Conservation (phyloP, 1,284 basidiomycete genomes). For the Moniliella sp. region DNA sequence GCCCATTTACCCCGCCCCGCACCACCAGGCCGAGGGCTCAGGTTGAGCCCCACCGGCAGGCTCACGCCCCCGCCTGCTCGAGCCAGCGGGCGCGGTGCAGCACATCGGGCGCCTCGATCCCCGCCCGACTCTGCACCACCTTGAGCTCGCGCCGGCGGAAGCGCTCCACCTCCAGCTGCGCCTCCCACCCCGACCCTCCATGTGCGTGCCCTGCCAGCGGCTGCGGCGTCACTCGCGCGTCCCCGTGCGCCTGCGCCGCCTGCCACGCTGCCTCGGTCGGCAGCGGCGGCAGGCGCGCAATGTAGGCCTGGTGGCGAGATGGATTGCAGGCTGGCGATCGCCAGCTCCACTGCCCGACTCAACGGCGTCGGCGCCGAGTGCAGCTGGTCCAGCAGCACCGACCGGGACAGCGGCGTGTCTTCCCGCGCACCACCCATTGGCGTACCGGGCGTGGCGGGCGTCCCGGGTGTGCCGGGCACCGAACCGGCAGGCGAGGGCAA, state of each 20-base stretch:
- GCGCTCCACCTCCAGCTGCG: conserved; percentile 12
- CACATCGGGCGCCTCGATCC: conserved; percentile 20
- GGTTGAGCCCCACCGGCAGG: too few relatives aligned
- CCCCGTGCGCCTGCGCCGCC: conserved; percentile 2
- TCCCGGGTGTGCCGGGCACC: neutral
- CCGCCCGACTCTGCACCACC: conserved; percentile 19
- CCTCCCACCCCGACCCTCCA: conserved; percentile 2
- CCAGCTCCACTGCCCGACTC: conserved; percentile 38
- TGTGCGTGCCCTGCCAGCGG: neutral
- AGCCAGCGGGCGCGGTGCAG: neutral
- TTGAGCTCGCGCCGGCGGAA: conserved; percentile 24
- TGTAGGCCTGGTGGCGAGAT: conserved; percentile 40
- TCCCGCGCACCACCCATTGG: too few relatives aligned
- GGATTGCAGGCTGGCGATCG: conserved; percentile 64
- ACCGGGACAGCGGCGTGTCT: neutral
- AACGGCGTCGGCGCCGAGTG: conserved; percentile 39
- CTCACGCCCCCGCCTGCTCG: too few relatives aligned
- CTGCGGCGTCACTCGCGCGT: conserved; percentile 2
- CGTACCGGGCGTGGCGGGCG: too few relatives aligned
- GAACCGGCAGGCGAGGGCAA: neutral
- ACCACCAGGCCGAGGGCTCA: too few relatives aligned
- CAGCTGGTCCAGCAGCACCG: neutral
- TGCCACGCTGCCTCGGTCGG: conserved; percentile 1
- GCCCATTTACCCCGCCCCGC: too few relatives aligned
- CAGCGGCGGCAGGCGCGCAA: conserved; percentile 3